Evolutionary conservation across 169 alveolate genomes (phyloP), one percentile per base, ranked within the genome.

Genomic region (Neospora caninum): DNA sequence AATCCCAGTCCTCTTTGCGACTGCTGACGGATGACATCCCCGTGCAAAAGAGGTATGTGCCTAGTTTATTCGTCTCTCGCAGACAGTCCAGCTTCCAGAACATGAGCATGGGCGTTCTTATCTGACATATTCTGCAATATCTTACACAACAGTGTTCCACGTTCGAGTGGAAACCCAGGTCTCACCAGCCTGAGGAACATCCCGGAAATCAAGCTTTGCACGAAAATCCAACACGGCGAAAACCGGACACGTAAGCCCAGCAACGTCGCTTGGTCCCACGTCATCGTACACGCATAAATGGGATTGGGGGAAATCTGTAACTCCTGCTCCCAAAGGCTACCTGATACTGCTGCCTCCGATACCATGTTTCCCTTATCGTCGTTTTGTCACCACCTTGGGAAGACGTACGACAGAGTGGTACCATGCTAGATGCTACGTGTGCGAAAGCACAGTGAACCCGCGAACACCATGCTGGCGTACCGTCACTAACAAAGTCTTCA

Each of bases 31-130:
- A 95, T 95, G 0, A 86, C 88, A 78, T 95, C 97, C 49, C 94
- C 97, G 39, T 95, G 96, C 18, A 95, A 87, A 20, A 93, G 39
- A 0, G 96, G 93, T 4, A 95, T 73, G 22, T 39, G 88, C 10
- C 96, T 10, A 27, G 83, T 73, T 64, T 95, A 96, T 22, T 43
- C 91, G 0, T 82, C 84, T n/a, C 64, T 82, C 88, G 88, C 95
- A 69, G 31, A 64, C 7, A 95, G 80, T 10, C 94, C 91, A 0
- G 91, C 92, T 67, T 91, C 92, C 78, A 95, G 42, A 0, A 95
- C 96, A 53, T 87, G 92, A 0, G 96, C 96, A 22, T 93, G 91
- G n/a, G 96, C 93, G 87, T 94, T 89, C 64, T 95, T 95, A 31
- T 96, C 96, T 94, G 94, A 29, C 25, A 67, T 41, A 29, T 64